A percentile compares a stretch with the other conserved stretches of the same genome.
These are phyloP conservation scores for Cutaneotrichosporon sp. DNA, from an alignment of 1,284 basidiomycete species.

Conservation along the genomic window DNA sequence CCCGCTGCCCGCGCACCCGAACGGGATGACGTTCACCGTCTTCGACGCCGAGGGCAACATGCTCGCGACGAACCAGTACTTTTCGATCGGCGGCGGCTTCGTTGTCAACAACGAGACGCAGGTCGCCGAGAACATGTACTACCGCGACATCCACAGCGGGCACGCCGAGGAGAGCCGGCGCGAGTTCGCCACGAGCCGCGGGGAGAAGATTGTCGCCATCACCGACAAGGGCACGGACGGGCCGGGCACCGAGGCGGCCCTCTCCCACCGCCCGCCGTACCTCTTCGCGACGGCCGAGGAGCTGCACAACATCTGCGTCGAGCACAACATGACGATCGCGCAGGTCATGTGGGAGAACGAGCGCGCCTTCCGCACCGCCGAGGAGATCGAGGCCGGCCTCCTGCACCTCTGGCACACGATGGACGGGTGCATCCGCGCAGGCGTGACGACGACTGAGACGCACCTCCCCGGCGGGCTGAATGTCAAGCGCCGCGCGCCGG, in stretches of 20 bases:
- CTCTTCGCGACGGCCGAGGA: slow-evolving; percentile 33
- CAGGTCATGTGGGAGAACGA: slow-evolving; percentile 97
- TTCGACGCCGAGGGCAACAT: slow-evolving; percentile 79
- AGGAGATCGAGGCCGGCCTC: slow-evolving; percentile 75
- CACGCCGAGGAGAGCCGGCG: slow-evolving; percentile 75
- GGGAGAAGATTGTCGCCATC: slow-evolving; percentile 2
- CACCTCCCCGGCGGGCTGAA: slow-evolving; percentile 82
- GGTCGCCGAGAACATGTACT: slow-evolving; percentile 91
- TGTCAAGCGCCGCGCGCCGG: slow-evolving; percentile 76
- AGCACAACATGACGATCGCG: slow-evolving; percentile 77
- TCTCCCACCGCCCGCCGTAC: slow-evolving; percentile 62
- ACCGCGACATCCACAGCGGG: slow-evolving; percentile 88
- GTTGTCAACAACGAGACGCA: slow-evolving; percentile 60
- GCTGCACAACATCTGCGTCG: slow-evolving; percentile 32
- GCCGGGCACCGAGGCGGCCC: neutral
- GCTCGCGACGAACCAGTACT: slow-evolving; percentile 93
- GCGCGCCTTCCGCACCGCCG: slow-evolving; percentile 71
- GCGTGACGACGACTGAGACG: slow-evolving; percentile 74
- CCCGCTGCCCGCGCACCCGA: slow-evolving; percentile 60
- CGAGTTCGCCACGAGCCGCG: slow-evolving; percentile 57
- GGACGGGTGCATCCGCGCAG: slow-evolving; percentile 88
- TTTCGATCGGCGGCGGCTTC: slow-evolving; percentile 82
- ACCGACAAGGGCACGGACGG: slow-evolving; percentile 10
- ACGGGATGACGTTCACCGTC: slow-evolving; percentile 88
- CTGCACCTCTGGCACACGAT: slow-evolving; percentile 76